Base-by-base conservation (phyloP, 2,329 filamentous ascomycete species). In the Dactylellina parvicollis region DNA sequence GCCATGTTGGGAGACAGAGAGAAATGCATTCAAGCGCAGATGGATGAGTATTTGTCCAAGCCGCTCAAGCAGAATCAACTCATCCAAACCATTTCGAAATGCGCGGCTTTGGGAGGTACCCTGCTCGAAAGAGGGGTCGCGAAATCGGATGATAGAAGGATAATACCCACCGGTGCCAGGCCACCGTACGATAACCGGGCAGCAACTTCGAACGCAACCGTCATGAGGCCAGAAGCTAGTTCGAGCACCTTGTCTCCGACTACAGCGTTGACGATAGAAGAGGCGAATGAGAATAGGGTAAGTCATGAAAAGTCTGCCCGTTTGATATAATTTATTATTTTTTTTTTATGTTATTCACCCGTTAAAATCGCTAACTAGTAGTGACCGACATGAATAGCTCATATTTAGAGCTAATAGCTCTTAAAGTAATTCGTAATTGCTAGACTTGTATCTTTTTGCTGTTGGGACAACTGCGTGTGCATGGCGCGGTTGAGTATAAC, bases 21-120 rank as follows among this genome's bases (percentile, higher is more conserved):
- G 81, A 96, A 96, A 84, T 99, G 95, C 81, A 96, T 99, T 74
- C 92, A 96, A 80, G 95, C 94, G 8, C 92, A 98, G 83, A 99
- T 99, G 95, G 95, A 99, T 80, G 95, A 99, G 81, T 99, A 99
- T 80, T 84, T 99, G 42, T 96, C 94, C 16, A 99, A 99, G 80
- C 94, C 94, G 24, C 84, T 98, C 74, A 96, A 97, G 81, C 94
- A 96, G 80, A 97, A 96, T 80, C 92, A 96, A 80, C 89, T 98
- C 79, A 97, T 98, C 79, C 94, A 98, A 83, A 97, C 93, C 0
- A 98, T 99, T 72, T 86, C 98, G 76, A 96, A 97, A 81, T 98
- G 94, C 80, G 94, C 92, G 10, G 97, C 95, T 3, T 88, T 98
- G 32, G 92, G 94, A 67, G 90, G 92, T 47, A 89, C 90, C 55